Evolutionary conservation across 169 alveolate genomes (phyloP), one percentile per base, ranked within the genome.

Genomic region (Cryptosporidium meleagridis): DNA sequence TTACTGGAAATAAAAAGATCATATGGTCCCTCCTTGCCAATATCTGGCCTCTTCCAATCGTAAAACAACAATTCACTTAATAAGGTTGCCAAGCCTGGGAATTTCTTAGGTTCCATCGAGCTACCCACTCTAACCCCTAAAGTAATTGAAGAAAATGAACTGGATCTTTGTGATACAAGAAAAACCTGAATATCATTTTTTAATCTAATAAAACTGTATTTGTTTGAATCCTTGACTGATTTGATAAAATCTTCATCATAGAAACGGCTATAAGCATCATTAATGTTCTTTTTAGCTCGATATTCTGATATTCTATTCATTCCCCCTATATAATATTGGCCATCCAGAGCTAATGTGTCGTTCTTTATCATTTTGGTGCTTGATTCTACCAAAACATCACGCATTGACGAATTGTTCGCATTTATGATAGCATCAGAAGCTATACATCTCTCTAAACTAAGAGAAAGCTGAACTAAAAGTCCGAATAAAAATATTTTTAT

Each of bases 61-160:
- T 31, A 37, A 62, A 65, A 59, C 62, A 80, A 37, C 16, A 67
- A 21, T n/a, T 80, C 89, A 26, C 68, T 80, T 29, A 65, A 41
- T 37, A 80, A 41, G 23, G 89, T 26, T 18, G 89, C 73, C 14
- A 80, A n/a, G 6, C 89, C 89, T 5, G 89, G 75, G n/a, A 61
- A 41, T 41, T 65, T 14, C 6, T 62, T 44, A 16, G 72, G 80
- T 26, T 80, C 89, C 89, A 80, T 80, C 1, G 59, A 80, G 26
- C 80, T 80, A 6, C 89, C 89, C 21, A 67, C 89, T 41, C 89
- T 37, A 80, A 80, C 75, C n/a, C 80, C 62, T 41, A 80, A 29
- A 29, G 89, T 31, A 21, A 65, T 33, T 8, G 68, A 26, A 21
- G 89, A 41, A 45, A 29, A 62, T 9, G 10, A n/a, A 44, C 7